A percentile compares a stretch with the other conserved stretches of the same genome.
These are phyloP conservation scores for Astragalus membranaceus DNA, from an alignment of 306 rosid species.

Conservation along the genomic window DNA sequence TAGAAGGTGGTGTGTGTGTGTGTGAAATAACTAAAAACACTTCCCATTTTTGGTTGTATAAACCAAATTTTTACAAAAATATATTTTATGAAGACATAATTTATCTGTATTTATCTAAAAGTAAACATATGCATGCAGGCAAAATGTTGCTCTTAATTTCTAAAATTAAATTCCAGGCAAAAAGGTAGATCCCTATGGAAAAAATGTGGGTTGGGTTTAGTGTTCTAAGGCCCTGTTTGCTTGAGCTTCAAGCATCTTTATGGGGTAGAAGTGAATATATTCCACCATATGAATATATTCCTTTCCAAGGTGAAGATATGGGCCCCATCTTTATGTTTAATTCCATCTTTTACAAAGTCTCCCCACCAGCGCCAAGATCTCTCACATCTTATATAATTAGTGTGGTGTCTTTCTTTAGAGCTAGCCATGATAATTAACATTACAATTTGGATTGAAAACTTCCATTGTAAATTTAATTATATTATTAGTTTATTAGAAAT, in stretches of 20 bases:
- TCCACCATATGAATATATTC: conserved; percentile 88
- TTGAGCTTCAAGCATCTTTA: conserved; percentile 93
- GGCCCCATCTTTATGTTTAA: conserved; percentile 54
- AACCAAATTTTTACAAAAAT: no score
- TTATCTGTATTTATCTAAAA: no score
- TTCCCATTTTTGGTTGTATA: no score
- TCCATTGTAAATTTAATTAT: no score
- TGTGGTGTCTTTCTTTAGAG: not conserved
- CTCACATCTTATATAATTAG: not conserved
- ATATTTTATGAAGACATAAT: no score
- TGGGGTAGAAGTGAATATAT: conserved; percentile 62
- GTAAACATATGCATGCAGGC: no score
- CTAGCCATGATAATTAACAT: not conserved
- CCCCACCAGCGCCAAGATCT: not conserved
- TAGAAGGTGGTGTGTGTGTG: no score
- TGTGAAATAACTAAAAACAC: no score
- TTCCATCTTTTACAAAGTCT: conserved; percentile 28
- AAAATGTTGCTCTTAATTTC: no score
- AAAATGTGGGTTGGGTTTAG: conserved; percentile 45
- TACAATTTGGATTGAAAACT: not conserved
- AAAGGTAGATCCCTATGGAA: conserved; percentile 42
- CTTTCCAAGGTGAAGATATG: conserved; percentile 40
- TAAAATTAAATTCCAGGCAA: not conserved
- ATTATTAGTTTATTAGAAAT: no score
- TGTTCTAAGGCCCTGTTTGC: conserved; percentile 80